Evolutionary conservation across 2,329 filamentous ascomycete genomes (phyloP).

Genomic region (Cercospora janseana): DNA sequence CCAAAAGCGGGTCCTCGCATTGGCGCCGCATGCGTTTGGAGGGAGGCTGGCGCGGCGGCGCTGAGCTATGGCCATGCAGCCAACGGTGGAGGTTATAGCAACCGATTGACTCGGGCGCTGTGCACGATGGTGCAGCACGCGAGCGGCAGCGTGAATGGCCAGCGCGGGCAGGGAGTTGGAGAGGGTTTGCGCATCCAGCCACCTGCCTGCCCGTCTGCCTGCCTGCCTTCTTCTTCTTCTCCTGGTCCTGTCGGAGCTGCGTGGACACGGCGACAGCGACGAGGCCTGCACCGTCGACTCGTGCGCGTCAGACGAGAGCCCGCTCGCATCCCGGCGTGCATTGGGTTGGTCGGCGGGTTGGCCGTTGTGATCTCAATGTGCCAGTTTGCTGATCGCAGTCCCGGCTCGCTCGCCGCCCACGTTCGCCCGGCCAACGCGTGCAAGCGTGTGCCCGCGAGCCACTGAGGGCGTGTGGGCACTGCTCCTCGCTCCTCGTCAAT

Average conservation of each 20-base stretch:
- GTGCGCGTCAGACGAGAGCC: no score
- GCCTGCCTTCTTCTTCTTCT: not conserved
- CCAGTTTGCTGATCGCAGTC: not conserved
- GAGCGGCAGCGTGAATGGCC: conserved; percentile 6
- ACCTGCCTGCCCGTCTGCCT: not conserved
- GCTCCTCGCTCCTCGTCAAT: no score
- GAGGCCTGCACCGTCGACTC: no score
- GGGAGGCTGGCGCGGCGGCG: conserved; percentile 18
- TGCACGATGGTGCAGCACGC: conserved; percentile 11
- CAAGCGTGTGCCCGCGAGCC: not conserved
- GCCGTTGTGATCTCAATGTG: not conserved
- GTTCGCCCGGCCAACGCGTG: not conserved
- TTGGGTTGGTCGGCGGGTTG: no score
- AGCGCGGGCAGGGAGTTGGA: no score
- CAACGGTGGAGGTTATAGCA: no score
- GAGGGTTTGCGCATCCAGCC: not conserved
- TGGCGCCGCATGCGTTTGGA: conserved; percentile 14
- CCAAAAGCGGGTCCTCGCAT: conserved; percentile 13
- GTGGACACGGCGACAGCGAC: no score
- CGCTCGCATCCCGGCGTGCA: no score
- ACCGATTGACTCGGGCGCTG: conserved; percentile 14
- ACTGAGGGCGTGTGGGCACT: not conserved
- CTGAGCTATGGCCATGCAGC: conserved; percentile 13
- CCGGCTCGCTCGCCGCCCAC: not conserved
- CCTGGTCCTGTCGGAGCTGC: no score